Percentiles rank a stretch among this genome's conserved stretches.
phyloP scores from a whole-genome alignment of 2,329 filamentous ascomycete genomes.

The Colletotrichum liriopes region DNA sequence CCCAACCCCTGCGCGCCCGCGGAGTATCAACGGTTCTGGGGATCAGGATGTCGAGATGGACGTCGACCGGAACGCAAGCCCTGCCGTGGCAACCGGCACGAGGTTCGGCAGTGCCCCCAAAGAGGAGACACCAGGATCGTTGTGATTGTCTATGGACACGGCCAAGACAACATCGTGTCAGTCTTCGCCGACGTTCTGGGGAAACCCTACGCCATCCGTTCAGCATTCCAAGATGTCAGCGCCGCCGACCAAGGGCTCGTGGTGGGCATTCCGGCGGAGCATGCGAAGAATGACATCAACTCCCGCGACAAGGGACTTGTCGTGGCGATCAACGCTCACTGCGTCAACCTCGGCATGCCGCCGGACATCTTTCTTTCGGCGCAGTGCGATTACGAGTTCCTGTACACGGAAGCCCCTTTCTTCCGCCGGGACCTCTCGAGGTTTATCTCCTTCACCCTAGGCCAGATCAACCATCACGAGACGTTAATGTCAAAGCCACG shows the following conservation, averaged over 20 bases:
- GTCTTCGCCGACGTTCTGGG: slow-evolving; percentile 86
- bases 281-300: slow-evolving; percentile 71
- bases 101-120: slow-evolving; percentile 62
- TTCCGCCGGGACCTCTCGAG: slow-evolving; percentile 83
- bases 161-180: slow-evolving; percentile 81
- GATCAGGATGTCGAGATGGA: slow-evolving; percentile 50
- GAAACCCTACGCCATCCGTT: slow-evolving; percentile 76
- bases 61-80: slow-evolving; percentile 54
- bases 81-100: slow-evolving; percentile 55
- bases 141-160: slow-evolving; percentile 78
- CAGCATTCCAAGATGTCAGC: slow-evolving; percentile 68
- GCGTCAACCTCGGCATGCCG: slow-evolving; percentile 79
- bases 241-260: slow-evolving; percentile 74
- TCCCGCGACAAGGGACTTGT: slow-evolving; percentile 72
- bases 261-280: slow-evolving; percentile 73
- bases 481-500: slow-evolving; percentile 83
- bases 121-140: slow-evolving; percentile 72
- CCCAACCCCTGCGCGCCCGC: slow-evolving; percentile 50
- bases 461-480: slow-evolving; percentile 84
- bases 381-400: slow-evolving; percentile 87
- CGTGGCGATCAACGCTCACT: slow-evolving; percentile 83
- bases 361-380: slow-evolving; percentile 77
- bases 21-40: slow-evolving; percentile 47
- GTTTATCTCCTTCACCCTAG: slow-evolving; percentile 84
- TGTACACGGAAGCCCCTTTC: slow-evolving; percentile 82